Evolutionary conservation across 148 eudicot genomes (phyloP).

Genomic region (Cornus kousa): DNA sequence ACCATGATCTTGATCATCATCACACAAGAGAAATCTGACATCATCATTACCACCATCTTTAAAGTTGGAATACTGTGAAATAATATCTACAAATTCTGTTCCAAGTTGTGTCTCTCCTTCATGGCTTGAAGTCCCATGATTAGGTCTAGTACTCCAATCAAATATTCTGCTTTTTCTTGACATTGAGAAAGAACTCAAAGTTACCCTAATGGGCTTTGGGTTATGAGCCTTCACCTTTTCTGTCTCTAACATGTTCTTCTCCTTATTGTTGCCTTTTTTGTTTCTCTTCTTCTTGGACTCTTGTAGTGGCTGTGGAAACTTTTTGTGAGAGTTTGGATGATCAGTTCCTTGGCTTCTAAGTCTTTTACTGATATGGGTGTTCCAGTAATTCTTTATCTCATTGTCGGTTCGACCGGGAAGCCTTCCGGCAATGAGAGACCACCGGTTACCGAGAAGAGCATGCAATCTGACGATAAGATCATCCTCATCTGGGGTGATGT

Average conservation of each 20-base stretch:
- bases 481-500: constrained; percentile 56
- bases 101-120: neutral
- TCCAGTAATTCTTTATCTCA: constrained; percentile 75
- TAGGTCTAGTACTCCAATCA: constrained; percentile 15
- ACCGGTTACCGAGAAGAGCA: constrained; percentile 53
- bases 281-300: constrained; percentile 15
- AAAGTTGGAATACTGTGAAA: no score
- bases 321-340: constrained; percentile 35
- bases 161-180: constrained; percentile 30
- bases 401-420: constrained; percentile 73
- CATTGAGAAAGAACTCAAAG: neutral
- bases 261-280: constrained; percentile 11
- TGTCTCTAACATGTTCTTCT: constrained; percentile 8
- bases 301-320: constrained; percentile 11
- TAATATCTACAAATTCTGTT: no score
- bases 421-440: constrained; percentile 70
- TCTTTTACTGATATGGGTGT: constrained; percentile 55
- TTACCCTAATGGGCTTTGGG: constrained; percentile 48
- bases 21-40: neutral
- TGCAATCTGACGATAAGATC: constrained; percentile 62
- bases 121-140: neutral
- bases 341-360: constrained; percentile 39
- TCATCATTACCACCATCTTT: neutral
- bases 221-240: constrained; percentile 31
- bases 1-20: constrained; percentile 5